Evolutionary conservation across 495 filamentous ascomycete species (phyloP).

Genomic region (Penicillium coprophilum): DNA sequence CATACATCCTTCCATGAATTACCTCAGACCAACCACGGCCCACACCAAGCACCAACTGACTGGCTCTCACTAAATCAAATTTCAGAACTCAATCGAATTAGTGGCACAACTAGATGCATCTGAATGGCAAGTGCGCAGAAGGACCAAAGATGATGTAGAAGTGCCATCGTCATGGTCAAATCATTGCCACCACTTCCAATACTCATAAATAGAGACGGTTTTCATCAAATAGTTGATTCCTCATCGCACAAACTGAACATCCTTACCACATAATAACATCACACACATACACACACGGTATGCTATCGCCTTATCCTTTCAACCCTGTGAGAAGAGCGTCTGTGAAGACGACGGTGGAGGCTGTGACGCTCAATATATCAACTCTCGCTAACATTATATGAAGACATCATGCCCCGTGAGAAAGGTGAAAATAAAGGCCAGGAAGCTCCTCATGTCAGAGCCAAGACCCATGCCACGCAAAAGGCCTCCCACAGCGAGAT

Average conservation of each 20-base stretch:
- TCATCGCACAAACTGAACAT: neutral
- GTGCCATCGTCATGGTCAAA: slow-evolving; percentile 29
- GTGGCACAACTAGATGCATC: slow-evolving; percentile 15
- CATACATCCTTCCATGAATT: neutral
- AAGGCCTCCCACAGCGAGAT: slow-evolving; percentile 16
- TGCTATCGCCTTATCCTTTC: neutral
- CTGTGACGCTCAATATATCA: neutral
- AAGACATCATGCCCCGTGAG: neutral
- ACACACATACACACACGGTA: too few species aligned
- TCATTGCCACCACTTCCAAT: slow-evolving; percentile 26
- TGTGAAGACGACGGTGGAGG: neutral
- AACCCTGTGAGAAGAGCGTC: neutral
- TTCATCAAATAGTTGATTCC: neutral
- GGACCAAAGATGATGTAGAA: slow-evolving; percentile 21
- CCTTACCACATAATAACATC: neutral
- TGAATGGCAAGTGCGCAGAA: slow-evolving; percentile 22
- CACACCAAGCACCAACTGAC: slow-evolving; percentile 2
- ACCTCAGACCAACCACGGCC: neutral
- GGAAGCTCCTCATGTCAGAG: neutral
- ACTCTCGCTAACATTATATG: neutral
- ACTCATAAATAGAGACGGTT: slow-evolving; percentile 17
- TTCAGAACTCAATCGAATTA: slow-evolving; percentile 17
- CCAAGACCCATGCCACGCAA: neutral
- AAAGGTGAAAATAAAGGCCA: neutral
- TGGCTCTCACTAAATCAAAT: slow-evolving; percentile 7